Base-by-base conservation (phyloP, 2,329 filamentous ascomycete genomes). In the Thelonectria discophora region DNA sequence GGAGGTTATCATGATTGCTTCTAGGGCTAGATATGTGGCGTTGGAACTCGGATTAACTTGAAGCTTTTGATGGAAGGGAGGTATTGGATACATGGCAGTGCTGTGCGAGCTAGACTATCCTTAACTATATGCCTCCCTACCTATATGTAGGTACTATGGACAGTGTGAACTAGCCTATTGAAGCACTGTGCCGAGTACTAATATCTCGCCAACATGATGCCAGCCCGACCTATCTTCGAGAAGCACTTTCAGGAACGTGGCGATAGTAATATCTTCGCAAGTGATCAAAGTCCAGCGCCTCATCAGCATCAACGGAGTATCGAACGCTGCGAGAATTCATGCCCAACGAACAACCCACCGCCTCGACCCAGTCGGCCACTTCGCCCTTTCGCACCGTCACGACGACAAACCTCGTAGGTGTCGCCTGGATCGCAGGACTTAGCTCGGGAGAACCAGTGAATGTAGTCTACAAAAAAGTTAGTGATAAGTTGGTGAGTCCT, bases 351-450 rank as follows among this genome's bases (percentile, higher is more conserved):
- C 37, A 51, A n/a, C 58, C 43, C 4, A 62, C 59, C 7, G 59
- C 55, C 24, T 62, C 55, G 13, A 58, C 49, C 59, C 59, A 62
- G 32, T 62, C 59, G 39, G 32, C 11, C 3, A 58, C 34, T 9
- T 62, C 54, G 40, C 55, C 59, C 18, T 55, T 62, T 21, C 59
- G 51, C 21, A 58, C 46, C 3, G 59, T 62, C 8, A 62, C 59
- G 27, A 62, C 59, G 12, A 62, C 59, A 10, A 62, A 58, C 5
- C 45, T 49, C 3, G 59, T 62, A 9, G 59, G 59, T 4, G 59
- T 62, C 6, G 50, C 21, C 11, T 50, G 27, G 13, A 54, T 50
- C 15, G 43, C 46, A 13, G 59, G 59, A 11, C 53, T 40, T 18
- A 62, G 17, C 13, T 62, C 59, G 4, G 59, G 55, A 1, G 59